phyloP scores from a whole-genome alignment of 768 basidiomycete species.

The Cystofilobasidium bisporidii region DNA sequence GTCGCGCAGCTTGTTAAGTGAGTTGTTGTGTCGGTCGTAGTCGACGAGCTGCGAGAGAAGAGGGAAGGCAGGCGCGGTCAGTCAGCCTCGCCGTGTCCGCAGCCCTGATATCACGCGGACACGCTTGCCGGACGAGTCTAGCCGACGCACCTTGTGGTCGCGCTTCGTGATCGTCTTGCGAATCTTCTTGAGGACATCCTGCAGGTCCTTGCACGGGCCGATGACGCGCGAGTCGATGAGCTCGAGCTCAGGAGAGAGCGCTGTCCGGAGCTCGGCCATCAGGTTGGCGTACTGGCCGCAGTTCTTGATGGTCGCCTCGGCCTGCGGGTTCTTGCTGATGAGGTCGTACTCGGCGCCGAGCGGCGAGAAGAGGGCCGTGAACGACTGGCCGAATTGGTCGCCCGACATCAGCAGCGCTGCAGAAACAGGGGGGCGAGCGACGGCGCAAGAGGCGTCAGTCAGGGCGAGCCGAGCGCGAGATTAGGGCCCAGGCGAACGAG shows the following conservation, averaged over 20 bases:
- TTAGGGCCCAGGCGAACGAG: no score
- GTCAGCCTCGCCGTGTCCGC: no score
- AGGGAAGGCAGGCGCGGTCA: background rate
- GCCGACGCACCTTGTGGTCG: slow-evolving; percentile 83
- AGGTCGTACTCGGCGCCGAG: slow-evolving; percentile 61
- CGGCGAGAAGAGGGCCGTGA: slow-evolving; percentile 34
- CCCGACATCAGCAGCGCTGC: slow-evolving; percentile 42
- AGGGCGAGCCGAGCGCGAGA: background rate
- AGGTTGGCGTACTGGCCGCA: slow-evolving; percentile 60
- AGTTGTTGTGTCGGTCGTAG: slow-evolving; percentile 93
- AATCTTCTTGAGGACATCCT: slow-evolving; percentile 73
- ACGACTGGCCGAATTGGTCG: slow-evolving; percentile 40
- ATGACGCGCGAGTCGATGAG: slow-evolving; percentile 79
- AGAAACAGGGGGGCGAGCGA: slow-evolving; percentile 57
- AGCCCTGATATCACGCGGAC: no score
- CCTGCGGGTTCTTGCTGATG: slow-evolving; percentile 64
- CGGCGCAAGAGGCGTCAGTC: slow-evolving; percentile 54
- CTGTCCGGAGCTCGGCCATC: slow-evolving; percentile 50
- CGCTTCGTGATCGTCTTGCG: slow-evolving; percentile 92
- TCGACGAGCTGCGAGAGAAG: slow-evolving; percentile 57
- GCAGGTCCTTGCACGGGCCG: slow-evolving; percentile 79
- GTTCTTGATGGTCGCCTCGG: slow-evolving; percentile 65
- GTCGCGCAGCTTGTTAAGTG: slow-evolving; percentile 85
- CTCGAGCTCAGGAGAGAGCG: slow-evolving; percentile 81
- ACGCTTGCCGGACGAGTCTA: background rate